Evolutionary conservation across 1,284 basidiomycete genomes (phyloP).

Genomic region (Sporisorium exsertum): DNA sequence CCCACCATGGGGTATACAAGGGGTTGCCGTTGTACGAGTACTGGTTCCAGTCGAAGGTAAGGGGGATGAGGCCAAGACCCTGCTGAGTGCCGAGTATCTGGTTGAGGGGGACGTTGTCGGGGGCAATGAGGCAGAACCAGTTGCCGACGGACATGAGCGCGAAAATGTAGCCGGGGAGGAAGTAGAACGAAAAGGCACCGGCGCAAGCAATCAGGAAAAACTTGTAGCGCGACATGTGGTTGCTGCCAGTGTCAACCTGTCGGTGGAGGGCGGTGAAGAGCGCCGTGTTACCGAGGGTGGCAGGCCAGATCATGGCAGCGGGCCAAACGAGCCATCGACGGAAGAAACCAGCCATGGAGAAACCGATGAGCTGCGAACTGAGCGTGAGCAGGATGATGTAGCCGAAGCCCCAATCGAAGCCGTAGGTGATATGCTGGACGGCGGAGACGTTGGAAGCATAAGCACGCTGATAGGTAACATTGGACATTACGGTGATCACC

Average conservation of each 20-base stretch:
- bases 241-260: constrained; percentile 41
- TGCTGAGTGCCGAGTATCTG: constrained; percentile 59
- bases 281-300: constrained; percentile 56
- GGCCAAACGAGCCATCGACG: constrained; percentile 63
- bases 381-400: constrained; percentile 71
- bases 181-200: constrained; percentile 57
- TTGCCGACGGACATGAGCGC: constrained; percentile 57
- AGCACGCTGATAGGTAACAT: constrained; percentile 69
- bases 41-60: constrained; percentile 64
- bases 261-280: constrained; percentile 62
- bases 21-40: constrained; percentile 52
- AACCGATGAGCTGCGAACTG: constrained; percentile 71
- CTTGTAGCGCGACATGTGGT: constrained; percentile 71
- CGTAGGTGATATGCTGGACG: constrained; percentile 50
- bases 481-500: constrained; percentile 69
- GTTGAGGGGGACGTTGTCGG: constrained; percentile 61
- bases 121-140: constrained; percentile 63
- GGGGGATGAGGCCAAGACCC: constrained; percentile 55
- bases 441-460: constrained; percentile 69
- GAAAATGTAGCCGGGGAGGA: constrained; percentile 64
- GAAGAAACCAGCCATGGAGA: constrained; percentile 61
- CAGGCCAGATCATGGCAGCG: constrained; percentile 66
- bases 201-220: constrained; percentile 56
- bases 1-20: constrained; percentile 59
- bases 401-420: constrained; percentile 65